A percentile compares a stretch with the other conserved stretches of the same genome.
Conservation (phyloP, 805 yeast genomes). For the Groenewaldozyma salmanticensis region DNA sequence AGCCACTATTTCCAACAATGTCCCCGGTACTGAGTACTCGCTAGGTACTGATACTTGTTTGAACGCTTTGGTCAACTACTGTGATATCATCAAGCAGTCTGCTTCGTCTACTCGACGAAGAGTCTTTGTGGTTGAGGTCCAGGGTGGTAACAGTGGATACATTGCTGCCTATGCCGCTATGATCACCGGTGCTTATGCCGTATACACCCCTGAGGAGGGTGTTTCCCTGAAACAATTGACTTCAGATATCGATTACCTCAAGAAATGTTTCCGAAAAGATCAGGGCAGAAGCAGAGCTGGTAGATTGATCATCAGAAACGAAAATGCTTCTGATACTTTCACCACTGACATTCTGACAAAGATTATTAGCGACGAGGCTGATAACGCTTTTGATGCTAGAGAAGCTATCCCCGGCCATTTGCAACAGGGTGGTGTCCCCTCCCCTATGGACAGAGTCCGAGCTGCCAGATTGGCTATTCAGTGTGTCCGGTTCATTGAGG, state of each 20-base stretch:
- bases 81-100: slow-evolving; percentile 90
- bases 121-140: slow-evolving; percentile 94
- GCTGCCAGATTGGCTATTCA: slow-evolving; percentile 86
- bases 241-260: slow-evolving; percentile 63
- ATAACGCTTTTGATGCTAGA: slow-evolving; percentile 74
- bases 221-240: slow-evolving; percentile 58
- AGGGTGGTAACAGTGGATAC: slow-evolving; percentile 95
- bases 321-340: slow-evolving; percentile 72
- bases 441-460: slow-evolving; percentile 85
- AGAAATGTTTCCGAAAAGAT: slow-evolving; percentile 60
- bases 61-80: slow-evolving; percentile 81
- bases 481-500: slow-evolving; percentile 82
- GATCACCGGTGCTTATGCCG: slow-evolving; percentile 84
- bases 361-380: slow-evolving; percentile 70
- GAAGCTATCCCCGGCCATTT: slow-evolving; percentile 98
- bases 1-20: slow-evolving; percentile 93
- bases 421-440: slow-evolving; percentile 94
- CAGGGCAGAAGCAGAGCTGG: slow-evolving; percentile 78
- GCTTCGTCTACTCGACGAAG: slow-evolving; percentile 93
- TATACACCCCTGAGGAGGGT: slow-evolving; percentile 83
- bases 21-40: slow-evolving; percentile 98
- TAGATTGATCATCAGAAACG: slow-evolving; percentile 74
- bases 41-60: slow-evolving; percentile 94
- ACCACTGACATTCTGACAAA: slow-evolving; percentile 75
- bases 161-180: slow-evolving; percentile 80